Evolutionary conservation across 2,329 filamentous ascomycete species (phyloP).

Genomic region (Alternaria sp.): DNA sequence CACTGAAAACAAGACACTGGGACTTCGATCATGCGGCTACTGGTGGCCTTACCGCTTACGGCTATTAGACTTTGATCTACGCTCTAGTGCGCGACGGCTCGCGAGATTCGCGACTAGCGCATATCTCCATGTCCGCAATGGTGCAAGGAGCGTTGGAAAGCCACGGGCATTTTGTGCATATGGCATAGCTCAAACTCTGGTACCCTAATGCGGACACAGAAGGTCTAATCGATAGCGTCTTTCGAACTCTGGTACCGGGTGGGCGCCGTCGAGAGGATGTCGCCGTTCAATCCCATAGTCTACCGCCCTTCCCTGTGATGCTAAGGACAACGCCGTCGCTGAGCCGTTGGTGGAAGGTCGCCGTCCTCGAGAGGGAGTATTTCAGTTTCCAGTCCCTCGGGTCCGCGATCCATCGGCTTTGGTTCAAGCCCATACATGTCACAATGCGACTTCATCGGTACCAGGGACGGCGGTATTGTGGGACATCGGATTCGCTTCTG

Average conservation of each 20-base stretch:
- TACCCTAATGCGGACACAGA: constrained; percentile 5
- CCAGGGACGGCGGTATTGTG: constrained; percentile 7
- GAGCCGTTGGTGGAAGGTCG: not conserved
- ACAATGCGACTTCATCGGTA: not conserved
- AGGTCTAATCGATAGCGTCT: constrained; percentile 1
- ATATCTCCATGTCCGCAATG: constrained; percentile 8
- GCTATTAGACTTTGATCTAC: constrained; percentile 15
- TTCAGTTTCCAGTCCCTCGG: constrained; percentile 5
- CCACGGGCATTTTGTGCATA: not conserved
- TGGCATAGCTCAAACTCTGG: not conserved
- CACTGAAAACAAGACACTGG: not conserved
- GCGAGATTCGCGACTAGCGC: constrained; percentile 10
- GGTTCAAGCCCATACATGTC: not conserved
- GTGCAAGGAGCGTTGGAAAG: constrained; percentile 3
- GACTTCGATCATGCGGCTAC: constrained; percentile 11
- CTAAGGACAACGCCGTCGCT: constrained; percentile 4
- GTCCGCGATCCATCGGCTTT: not conserved
- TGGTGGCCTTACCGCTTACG: constrained; percentile 6
- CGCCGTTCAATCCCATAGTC: constrained; percentile 11
- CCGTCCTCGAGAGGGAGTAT: not conserved
- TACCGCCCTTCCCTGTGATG: not conserved
- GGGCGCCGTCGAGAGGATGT: constrained; percentile 1
- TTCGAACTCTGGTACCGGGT: not conserved
- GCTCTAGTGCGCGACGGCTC: constrained; percentile 6
- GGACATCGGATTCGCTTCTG: not conserved